Percentiles rank a stretch among this genome's conserved stretches.
phyloP scores from a whole-genome alignment of 345 rosid genomes.

The Citrus medica region DNA sequence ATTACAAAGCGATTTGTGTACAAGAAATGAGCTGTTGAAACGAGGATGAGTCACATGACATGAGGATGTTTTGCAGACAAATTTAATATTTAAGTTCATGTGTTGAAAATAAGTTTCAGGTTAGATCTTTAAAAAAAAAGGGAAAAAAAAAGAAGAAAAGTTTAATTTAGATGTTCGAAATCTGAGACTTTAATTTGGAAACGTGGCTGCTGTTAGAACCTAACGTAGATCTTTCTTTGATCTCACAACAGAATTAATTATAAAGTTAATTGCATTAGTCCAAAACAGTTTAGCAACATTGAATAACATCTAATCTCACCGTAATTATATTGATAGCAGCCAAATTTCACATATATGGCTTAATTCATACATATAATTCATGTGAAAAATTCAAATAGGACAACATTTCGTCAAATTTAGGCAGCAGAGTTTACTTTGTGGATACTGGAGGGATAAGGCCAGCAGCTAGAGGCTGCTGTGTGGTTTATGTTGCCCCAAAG shows the following conservation, averaged over 20 bases:
- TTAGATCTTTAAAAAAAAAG: too few relatives aligned
- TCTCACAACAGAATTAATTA: too few relatives aligned
- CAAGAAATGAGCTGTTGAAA: constrained; percentile 36
- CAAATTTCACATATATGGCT: background rate
- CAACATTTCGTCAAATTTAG: background rate
- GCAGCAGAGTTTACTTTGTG: background rate
- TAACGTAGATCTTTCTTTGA: too few relatives aligned
- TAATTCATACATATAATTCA: background rate
- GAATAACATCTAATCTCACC: background rate
- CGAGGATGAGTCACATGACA: background rate
- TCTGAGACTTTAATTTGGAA: too few relatives aligned
- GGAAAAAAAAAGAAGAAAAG: too few relatives aligned
- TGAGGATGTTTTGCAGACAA: background rate
- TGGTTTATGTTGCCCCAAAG: background rate
- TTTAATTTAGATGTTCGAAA: too few relatives aligned
- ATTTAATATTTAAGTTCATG: too few relatives aligned
- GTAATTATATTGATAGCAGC: background rate
- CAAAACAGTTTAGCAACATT: background rate
- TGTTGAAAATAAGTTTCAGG: too few relatives aligned
- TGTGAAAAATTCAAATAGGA: background rate
- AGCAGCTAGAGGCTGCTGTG: background rate
- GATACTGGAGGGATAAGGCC: background rate
- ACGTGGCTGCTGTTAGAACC: too few relatives aligned
- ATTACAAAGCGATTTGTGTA: constrained; percentile 60
- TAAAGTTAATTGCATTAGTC: too few relatives aligned